Evolutionary conservation across 495 filamentous ascomycete genomes (phyloP).

Genomic region (Astrothelium subdiscretum): DNA sequence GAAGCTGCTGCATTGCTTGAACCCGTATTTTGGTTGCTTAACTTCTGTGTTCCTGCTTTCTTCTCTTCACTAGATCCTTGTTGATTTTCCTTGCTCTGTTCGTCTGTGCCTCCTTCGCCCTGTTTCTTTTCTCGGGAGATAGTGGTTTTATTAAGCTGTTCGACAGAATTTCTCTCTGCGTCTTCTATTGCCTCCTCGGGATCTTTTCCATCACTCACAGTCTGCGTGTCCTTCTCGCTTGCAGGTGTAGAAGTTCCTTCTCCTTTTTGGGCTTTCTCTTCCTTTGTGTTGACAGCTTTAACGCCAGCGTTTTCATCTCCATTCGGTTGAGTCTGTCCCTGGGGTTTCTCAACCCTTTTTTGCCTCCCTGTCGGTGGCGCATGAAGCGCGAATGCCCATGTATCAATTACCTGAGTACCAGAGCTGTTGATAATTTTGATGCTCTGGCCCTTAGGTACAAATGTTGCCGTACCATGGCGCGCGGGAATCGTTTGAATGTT

Average conservation of each 20-base stretch:
- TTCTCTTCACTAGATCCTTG: neutral
- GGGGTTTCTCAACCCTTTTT: slow-evolving; percentile 6
- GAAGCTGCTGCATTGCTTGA: neutral
- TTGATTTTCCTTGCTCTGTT: neutral
- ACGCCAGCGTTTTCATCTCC: neutral
- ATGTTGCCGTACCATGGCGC: slow-evolving; percentile 32
- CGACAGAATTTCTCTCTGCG: neutral
- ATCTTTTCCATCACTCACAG: neutral
- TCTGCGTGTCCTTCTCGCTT: slow-evolving; percentile 2
- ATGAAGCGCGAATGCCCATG: slow-evolving; percentile 35
- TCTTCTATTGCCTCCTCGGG: neutral
- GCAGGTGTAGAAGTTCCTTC: slow-evolving; percentile 7
- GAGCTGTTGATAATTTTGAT: slow-evolving; percentile 42
- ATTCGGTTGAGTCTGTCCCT: slow-evolving; percentile 4
- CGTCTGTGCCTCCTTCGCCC: slow-evolving; percentile 7
- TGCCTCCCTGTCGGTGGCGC: slow-evolving; percentile 15
- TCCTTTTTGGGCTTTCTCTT: slow-evolving; percentile 4
- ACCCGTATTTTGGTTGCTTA: neutral
- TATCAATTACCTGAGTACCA: slow-evolving; percentile 43
- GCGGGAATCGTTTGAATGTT: slow-evolving; percentile 30
- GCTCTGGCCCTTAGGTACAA: slow-evolving; percentile 27
- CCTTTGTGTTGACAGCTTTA: neutral
- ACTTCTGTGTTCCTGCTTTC: neutral
- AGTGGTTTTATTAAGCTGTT: neutral
- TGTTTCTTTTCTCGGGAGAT: neutral